Evolutionary conservation across 305 asterid species (phyloP), one percentile per base, ranked within the genome.

Genomic region (Fraxinus paxiana): DNA sequence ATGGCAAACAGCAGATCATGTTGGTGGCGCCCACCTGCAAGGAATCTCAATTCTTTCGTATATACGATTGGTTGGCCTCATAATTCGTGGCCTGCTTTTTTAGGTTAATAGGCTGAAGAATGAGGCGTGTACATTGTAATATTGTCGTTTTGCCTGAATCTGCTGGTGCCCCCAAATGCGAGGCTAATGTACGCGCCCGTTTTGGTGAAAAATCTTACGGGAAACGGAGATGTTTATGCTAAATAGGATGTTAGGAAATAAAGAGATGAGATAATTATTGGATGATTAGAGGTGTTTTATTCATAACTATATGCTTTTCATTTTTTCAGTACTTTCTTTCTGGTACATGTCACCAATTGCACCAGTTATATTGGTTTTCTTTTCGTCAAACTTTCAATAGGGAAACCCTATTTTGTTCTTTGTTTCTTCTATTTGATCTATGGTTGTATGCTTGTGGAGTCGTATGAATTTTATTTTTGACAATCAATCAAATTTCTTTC

Each of bases 41-140:
- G 38, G 20, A 28, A 67, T 67, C 38, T 67, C 7, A 12, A 67
- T 67, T 77, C 72, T 63, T 61, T 80, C 67, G 73, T 76, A 83
- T 59, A 80, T 59, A 43, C 86, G 78, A 51, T 65, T 67, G 87
- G 75, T 67, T 80, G 69, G 79, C 61, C 38, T 51, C 65, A 28
- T 78, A 41, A 76, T 79, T 77, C 81, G 75, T 61, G 75, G 85
- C 85, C 86, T 83, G 82, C 80, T 80, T 85, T 65, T 59, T 83
- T 76, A 78, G 78, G 87, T 81, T 83, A 77, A 74, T 63, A 77
- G 88, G 84, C 83, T 54, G 77, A 82, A 86, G 75, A 85, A 84
- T 79, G 89, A 84, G 85, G 83, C 46, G 56, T 82, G 85, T 84
- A 81, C 56, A 71, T 82, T 74, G 85, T 67, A 67, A 80, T 77